Conservation (phyloP, 2,329 filamentous ascomycete species). For the Amesomyces nigricolor region DNA sequence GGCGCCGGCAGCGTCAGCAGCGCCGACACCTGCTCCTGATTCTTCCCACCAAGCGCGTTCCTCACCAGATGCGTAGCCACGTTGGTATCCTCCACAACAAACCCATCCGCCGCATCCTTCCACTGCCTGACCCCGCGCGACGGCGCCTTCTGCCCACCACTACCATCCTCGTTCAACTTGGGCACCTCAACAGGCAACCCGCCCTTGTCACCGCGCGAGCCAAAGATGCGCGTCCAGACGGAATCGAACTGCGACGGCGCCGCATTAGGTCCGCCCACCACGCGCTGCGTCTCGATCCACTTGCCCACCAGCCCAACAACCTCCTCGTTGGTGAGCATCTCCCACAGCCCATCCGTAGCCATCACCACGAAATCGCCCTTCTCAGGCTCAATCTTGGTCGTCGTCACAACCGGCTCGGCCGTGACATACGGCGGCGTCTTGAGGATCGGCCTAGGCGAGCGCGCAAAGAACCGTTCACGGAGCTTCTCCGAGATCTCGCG, state of each 20-base stretch:
- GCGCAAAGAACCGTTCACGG: constrained; percentile 80
- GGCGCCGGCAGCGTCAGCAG: constrained; percentile 86
- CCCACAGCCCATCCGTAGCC: constrained; percentile 95
- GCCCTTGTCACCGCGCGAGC: constrained; percentile 39
- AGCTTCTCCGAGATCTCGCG: constrained; percentile 77
- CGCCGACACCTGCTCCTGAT: constrained; percentile 89
- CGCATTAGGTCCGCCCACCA: constrained; percentile 27
- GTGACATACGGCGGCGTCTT: constrained; percentile 96
- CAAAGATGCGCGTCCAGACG: constrained; percentile 63
- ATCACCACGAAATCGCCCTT: constrained; percentile 94
- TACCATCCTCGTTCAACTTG: constrained; percentile 32
- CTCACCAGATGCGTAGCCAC: constrained; percentile 91
- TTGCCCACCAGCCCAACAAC: constrained; percentile 93
- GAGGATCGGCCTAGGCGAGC: constrained; percentile 67
- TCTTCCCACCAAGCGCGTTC: constrained; percentile 89
- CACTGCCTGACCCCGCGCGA: constrained; percentile 85
- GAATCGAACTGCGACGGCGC: constrained; percentile 61
- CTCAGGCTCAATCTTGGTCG: constrained; percentile 81
- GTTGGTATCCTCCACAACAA: constrained; percentile 91
- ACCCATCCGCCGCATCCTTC: constrained; percentile 73
- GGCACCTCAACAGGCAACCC: constrained; percentile 69
- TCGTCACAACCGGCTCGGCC: constrained; percentile 89
- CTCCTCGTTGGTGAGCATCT: constrained; percentile 98
- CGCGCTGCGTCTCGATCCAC: constrained; percentile 79
- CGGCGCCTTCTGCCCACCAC: constrained; percentile 74